Percentiles rank a stretch among this genome's conserved stretches.
Evolutionary conservation across 768 basidiomycete genomes (phyloP).

Genomic region (Tephrocybe rancida): DNA sequence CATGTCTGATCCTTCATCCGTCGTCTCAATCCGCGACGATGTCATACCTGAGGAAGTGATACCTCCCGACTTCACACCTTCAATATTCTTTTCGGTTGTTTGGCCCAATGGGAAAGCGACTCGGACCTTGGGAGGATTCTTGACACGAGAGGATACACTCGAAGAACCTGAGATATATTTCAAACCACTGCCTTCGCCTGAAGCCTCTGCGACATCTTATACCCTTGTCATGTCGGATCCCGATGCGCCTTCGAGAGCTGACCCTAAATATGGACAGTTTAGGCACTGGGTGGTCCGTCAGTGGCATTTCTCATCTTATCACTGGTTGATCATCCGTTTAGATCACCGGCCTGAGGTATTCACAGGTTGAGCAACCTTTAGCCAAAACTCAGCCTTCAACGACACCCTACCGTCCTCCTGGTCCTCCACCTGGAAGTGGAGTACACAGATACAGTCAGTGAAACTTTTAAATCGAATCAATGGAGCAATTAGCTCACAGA

Average conservation of each 20-base stretch:
- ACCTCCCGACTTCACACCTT: constrained; percentile 36
- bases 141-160: constrained; percentile 35
- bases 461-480: background rate
- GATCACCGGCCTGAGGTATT: constrained; percentile 39
- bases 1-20: constrained; percentile 17
- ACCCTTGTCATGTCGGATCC: constrained; percentile 63
- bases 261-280: constrained; percentile 53
- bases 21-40: constrained; percentile 31
- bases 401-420: constrained; percentile 60
- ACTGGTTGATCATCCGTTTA: constrained; percentile 9
- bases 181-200: constrained; percentile 39
- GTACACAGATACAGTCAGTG: constrained; percentile 59
- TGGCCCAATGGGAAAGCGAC: constrained; percentile 44
- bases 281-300: constrained; percentile 56
- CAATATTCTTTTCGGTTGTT: constrained; percentile 44
- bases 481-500: no score
- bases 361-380: constrained; percentile 24
- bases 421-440: constrained; percentile 54
- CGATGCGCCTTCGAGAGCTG: constrained; percentile 53
- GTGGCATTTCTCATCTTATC: constrained; percentile 7
- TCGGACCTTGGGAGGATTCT: constrained; percentile 29
- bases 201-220: constrained; percentile 32
- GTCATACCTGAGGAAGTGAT: constrained; percentile 53
- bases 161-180: constrained; percentile 55
- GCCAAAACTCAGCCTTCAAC: constrained; percentile 47